phyloP scores from a whole-genome alignment of 1,139 yeast genomes.

The Arxiozyma heterogenica region DNA sequence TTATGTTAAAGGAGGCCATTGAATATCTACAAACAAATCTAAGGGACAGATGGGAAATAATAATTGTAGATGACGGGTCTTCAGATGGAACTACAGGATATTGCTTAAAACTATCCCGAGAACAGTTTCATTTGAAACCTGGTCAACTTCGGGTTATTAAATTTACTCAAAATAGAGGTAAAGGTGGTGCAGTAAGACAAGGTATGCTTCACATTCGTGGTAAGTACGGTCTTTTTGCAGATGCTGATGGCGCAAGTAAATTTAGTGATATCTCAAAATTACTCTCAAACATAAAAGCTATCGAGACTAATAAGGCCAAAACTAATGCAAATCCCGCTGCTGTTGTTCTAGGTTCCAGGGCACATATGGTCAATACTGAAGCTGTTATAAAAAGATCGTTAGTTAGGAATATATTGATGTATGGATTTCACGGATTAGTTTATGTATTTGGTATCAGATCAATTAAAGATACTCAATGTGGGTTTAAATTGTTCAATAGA shows the following conservation, averaged over 20 bases:
- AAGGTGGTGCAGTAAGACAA: constrained; percentile 97
- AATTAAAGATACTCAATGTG: constrained; percentile 92
- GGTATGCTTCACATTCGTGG: constrained; percentile 79
- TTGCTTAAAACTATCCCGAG: constrained; percentile 57
- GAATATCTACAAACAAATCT: constrained; percentile 38
- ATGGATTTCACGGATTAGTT: constrained; percentile 79
- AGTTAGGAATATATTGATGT: constrained; percentile 84
- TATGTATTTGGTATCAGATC: constrained; percentile 80
- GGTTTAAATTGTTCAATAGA: constrained; percentile 82
- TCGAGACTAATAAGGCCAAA: constrained; percentile 10
- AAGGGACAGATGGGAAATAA: constrained; percentile 51
- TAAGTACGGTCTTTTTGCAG: constrained; percentile 72
- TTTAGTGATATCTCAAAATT: constrained; percentile 62
- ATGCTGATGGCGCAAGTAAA: constrained; percentile 93
- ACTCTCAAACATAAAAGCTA: constrained; percentile 36
- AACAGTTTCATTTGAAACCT: constrained; percentile 41
- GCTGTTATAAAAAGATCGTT: constrained; percentile 91
- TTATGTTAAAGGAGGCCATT: constrained; percentile 73
- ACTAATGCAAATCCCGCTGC: constrained; percentile 33
- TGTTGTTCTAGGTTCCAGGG: constrained; percentile 85
- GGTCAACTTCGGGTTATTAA: constrained; percentile 61
- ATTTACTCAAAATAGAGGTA: constrained; percentile 72
- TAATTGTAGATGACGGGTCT: constrained; percentile 90
- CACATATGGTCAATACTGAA: constrained; percentile 93
- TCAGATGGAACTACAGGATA: constrained; percentile 66